Conservation (phyloP, 164 flowering plant genomes). For the Piper longum region DNA sequence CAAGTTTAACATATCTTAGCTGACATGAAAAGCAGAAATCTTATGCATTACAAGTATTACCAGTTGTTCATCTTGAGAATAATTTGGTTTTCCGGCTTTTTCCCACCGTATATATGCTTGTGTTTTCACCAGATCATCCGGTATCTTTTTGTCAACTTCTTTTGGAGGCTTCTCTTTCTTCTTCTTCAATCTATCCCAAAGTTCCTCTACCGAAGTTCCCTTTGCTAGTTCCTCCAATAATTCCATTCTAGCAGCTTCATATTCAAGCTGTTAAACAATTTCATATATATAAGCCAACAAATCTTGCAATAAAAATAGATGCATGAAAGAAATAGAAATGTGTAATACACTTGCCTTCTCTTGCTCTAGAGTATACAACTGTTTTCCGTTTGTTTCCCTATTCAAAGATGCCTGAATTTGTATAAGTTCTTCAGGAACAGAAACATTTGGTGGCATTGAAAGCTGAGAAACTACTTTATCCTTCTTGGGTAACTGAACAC, state of each 20-base stretch:
- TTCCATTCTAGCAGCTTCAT: slow-evolving; percentile 88
- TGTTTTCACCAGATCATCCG: slow-evolving; percentile 56
- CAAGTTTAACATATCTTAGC: not conserved
- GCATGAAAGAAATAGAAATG: not conserved
- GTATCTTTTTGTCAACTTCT: slow-evolving; percentile 27
- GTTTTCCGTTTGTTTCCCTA: slow-evolving; percentile 96
- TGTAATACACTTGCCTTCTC: slow-evolving; percentile 57
- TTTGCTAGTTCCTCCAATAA: slow-evolving; percentile 60
- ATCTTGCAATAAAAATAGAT: not conserved
- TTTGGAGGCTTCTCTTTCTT: slow-evolving; percentile 28
- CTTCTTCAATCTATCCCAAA: slow-evolving; percentile 41
- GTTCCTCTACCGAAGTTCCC: slow-evolving; percentile 58
- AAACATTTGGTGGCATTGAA: slow-evolving; percentile 46
- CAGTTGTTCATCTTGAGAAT: slow-evolving; percentile 51
- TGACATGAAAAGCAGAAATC: not conserved
- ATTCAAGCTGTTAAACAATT: slow-evolving; percentile 43
- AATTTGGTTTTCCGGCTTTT: slow-evolving; percentile 76
- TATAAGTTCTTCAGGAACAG: slow-evolving; percentile 93
- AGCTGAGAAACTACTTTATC: slow-evolving; percentile 18
- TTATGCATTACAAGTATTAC: slow-evolving; percentile 17
- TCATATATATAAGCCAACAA: not conserved
- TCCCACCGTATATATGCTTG: slow-evolving; percentile 82
- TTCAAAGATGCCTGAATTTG: slow-evolving; percentile 88
- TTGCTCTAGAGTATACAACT: slow-evolving; percentile 79
- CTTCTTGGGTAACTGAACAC: slow-evolving; percentile 31